A percentile compares a stretch with the other conserved stretches of the same genome.
phyloP scores from a whole-genome alignment of 306 rosid genomes.

The Cucurbita pepo region DNA sequence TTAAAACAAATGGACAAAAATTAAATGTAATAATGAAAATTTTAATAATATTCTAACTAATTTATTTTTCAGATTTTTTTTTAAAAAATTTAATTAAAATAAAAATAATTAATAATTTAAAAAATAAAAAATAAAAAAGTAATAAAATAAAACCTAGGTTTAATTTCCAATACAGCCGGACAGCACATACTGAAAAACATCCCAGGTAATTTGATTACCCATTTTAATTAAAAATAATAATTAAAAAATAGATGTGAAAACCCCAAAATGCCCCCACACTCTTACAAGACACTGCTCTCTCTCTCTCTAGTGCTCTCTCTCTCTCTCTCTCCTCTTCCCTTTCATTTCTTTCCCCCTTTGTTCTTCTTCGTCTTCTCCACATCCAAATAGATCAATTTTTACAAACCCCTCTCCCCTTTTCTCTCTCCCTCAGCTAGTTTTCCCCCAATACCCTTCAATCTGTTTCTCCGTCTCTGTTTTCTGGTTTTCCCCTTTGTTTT shows the following conservation, averaged over 20 bases:
- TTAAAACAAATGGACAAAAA: too few relatives aligned
- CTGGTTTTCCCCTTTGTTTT: not conserved
- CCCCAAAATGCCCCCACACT: slow-evolving; percentile 24
- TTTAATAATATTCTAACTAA: too few relatives aligned
- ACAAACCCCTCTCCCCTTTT: slow-evolving; percentile 3
- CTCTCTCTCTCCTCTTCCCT: not conserved
- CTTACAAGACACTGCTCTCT: slow-evolving; percentile 3
- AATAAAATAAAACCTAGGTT: not conserved
- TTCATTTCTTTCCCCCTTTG: not conserved
- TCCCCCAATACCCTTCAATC: not conserved
- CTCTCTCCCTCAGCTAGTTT: not conserved
- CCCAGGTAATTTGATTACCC: not conserved
- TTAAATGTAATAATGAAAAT: too few relatives aligned
- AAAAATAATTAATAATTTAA: too few relatives aligned
- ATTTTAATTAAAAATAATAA: not conserved
- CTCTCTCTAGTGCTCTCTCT: not conserved
- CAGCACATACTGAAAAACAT: not conserved
- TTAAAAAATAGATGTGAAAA: not conserved
- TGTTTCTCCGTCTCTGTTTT: not conserved
- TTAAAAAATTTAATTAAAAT: too few relatives aligned
- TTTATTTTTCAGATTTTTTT: too few relatives aligned
- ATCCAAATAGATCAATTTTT: not conserved
- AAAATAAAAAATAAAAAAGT: not conserved
- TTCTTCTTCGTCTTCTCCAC: slow-evolving; percentile 2
- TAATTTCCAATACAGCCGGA: not conserved